Evolutionary conservation across 164 flowering plant genomes (phyloP).

Genomic region (Annona squamosa): DNA sequence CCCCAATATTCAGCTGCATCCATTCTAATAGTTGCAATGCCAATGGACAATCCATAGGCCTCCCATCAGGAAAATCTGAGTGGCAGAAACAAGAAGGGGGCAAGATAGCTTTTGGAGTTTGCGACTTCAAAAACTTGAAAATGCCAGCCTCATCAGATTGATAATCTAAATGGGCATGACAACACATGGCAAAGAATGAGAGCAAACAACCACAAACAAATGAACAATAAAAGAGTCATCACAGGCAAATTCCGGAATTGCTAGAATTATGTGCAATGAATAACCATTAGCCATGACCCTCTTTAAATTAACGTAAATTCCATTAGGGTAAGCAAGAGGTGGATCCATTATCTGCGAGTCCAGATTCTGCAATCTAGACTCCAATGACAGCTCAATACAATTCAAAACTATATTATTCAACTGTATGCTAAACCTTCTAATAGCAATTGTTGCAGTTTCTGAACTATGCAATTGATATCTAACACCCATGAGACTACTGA

Average conservation of each 20-base stretch:
- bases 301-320: too few species aligned
- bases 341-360: neutral
- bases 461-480: neutral
- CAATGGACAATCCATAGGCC: neutral
- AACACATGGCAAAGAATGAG: too few species aligned
- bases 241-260: neutral
- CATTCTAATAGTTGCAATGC: neutral
- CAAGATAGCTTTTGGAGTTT: neutral
- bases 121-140: neutral
- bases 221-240: neutral
- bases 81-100: neutral
- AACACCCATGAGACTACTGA: neutral
- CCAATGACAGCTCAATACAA: neutral
- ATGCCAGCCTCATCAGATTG: too few species aligned
- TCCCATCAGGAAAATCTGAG: neutral
- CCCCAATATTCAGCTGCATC: neutral
- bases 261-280: neutral
- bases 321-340: neutral
- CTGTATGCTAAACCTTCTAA: neutral
- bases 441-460: neutral
- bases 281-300: neutral
- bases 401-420: neutral
- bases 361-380: neutral
- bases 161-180: too few species aligned
- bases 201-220: too few species aligned